Base-by-base conservation (phyloP, 768 basidiomycete genomes). In the Cystobasidiopsis lactophilus region DNA sequence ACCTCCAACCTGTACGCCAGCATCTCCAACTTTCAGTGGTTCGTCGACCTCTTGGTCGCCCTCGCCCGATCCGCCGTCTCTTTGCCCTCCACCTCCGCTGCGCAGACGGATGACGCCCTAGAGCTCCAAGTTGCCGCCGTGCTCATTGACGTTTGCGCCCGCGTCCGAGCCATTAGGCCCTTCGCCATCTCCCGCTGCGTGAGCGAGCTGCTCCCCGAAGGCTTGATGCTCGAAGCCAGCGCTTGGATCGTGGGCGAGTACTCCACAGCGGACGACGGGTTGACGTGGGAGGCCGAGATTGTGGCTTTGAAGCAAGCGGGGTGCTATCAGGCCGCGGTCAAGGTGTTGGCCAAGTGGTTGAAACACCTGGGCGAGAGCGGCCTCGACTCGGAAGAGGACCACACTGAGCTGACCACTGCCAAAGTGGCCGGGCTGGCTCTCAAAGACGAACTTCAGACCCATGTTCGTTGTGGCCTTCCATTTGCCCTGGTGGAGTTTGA, bases 211-310 rank as follows among this genome's bases (percentile, higher is more conserved):
- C 65, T 96, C 39, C 75, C 74, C 44, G 89, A 96, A 84, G 40
- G 72, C 73, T 0, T 74, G 89, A 60, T 58, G 85, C 48, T 69
- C 53, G 44, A 26, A 31, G 3, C 55, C 51, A 21, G 60, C 10
- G 85, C 86, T 4, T 98, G 85, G 83, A 82, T 95, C 59, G 86
- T 84, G 57, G 91, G 89, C 19, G 93, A 98, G 67, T 85, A 85
- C 65, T 79, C 81, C 73, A n/a, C n/a, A n/a, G 16, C 18, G 13
- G 23, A 16, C 27, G 38, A 40, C 5, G 31, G 11, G 24, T 44
- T 19, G 4, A 19, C 43, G 35, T 50, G 49, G 49, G 37, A 26
- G 31, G 21, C 5, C 18, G 33, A 33, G 4, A 50, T 40, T 13
- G 21, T 44, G 35, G 38, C 16, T 11, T 37, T 50, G 30, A 41